These are phyloP conservation scores for Clarireedia hainanense DNA, from an alignment of 2,329 filamentous ascomycete genomes.

Conservation along the genomic window DNA sequence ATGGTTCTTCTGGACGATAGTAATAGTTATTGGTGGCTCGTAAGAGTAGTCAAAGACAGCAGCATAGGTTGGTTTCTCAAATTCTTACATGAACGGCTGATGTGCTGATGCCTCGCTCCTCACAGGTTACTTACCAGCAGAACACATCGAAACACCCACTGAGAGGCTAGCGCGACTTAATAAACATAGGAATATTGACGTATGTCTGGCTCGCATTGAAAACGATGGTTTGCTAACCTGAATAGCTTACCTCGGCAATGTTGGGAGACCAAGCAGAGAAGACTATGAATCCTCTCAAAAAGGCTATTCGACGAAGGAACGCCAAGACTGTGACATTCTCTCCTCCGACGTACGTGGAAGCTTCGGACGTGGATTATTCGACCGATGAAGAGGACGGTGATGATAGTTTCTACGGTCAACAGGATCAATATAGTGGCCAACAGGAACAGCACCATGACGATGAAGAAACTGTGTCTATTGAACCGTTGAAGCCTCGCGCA, in stretches of 20 bases:
- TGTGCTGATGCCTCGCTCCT: background rate
- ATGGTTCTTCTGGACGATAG: constrained; percentile 98
- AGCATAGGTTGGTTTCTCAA: constrained; percentile 59
- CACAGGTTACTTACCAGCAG: constrained; percentile 85
- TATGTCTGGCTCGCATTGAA: constrained; percentile 39
- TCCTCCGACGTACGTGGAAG: constrained; percentile 64
- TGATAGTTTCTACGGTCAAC: constrained; percentile 38
- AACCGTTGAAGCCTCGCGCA: constrained; percentile 35
- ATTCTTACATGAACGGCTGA: background rate
- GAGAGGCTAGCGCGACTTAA: constrained; percentile 89
- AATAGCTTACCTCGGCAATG: constrained; percentile 61
- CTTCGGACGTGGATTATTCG: constrained; percentile 63
- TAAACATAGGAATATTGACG: constrained; percentile 97
- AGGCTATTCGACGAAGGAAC: constrained; percentile 62
- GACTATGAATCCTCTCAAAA: constrained; percentile 65
- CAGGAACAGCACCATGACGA: constrained; percentile 34
- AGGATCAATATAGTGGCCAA: constrained; percentile 38
- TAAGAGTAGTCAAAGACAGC: constrained; percentile 92
- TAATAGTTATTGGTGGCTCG: constrained; percentile 99
- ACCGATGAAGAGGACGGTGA: constrained; percentile 55
- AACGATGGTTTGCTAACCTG: constrained; percentile 12
- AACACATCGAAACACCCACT: constrained; percentile 97
- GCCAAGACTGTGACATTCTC: constrained; percentile 65
- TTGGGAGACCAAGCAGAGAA: constrained; percentile 64
- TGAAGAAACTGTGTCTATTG: constrained; percentile 25